Base-by-base conservation (phyloP, 768 basidiomycete genomes). In the Amanita inopinata region DNA sequence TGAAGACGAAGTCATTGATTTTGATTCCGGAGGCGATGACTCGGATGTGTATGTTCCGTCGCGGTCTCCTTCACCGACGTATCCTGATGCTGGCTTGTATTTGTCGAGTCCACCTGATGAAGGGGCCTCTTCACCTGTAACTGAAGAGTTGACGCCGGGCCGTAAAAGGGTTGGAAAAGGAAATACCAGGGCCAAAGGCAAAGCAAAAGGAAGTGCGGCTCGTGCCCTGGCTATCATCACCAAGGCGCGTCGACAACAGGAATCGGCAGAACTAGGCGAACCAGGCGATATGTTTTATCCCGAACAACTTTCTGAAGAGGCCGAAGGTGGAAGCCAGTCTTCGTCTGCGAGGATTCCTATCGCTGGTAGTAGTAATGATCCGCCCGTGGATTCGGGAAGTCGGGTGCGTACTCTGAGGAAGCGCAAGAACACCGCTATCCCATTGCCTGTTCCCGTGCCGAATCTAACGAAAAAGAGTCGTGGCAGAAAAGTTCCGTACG, bases 391-490 rank as follows among this genome's bases (percentile, higher is more conserved):
- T 35, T n/a, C n/a, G n/a, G n/a, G n/a, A n/a, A n/a, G n/a, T n/a
- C n/a, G n/a, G n/a, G n/a, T n/a, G n/a, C 42, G 46, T 14, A 23
- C 45, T 12, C 47, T 48, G 23, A 34, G 49, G 9, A 62, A 56
- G 49, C 47, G 60, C 39, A 59, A 59, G 49, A 63, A 61, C 40
- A 51, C 53, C 17, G 53, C 58, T 10, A 60, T 65, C 36, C 63
- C 66, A 1, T 53, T 71, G 27, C 77, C 76, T 12, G 62, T 76
- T 6, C 76, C 77, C 9, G 65, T 78, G 1, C 75, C 76, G 10
- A 72, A 78, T 53, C 61, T 80, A 42, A 78, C 70, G 40, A 80
- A 80, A 64, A 78, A 74, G 52, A 74, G 73, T 32, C 66, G 78
- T 10, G 78, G 78, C 8, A 61, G 78, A 24, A 70, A 73, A 46